phyloP scores from a whole-genome alignment of 176 grass and related monocot species.

The Rhipidocladum racemiflorum region DNA sequence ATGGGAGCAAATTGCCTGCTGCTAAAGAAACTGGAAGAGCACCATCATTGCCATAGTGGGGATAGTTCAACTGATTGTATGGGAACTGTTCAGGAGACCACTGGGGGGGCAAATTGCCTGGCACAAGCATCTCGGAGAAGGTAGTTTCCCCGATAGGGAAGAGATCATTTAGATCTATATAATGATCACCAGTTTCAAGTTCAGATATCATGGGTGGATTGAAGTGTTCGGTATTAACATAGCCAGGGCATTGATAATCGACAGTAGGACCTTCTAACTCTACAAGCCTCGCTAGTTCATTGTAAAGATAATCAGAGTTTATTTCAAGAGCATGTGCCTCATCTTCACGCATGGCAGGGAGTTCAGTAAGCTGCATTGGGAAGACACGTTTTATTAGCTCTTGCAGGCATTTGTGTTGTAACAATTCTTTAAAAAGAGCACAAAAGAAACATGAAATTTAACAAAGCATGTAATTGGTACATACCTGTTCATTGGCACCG shows the following conservation, averaged over 20 bases:
- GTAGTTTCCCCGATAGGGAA: slow-evolving; percentile 19
- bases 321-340: slow-evolving; percentile 36
- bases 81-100: background rate
- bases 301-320: slow-evolving; percentile 36
- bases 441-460: background rate
- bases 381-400: background rate
- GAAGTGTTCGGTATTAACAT: background rate
- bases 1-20: background rate
- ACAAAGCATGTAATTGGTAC: background rate
- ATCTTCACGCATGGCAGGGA: slow-evolving; percentile 31
- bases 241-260: background rate
- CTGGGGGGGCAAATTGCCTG: slow-evolving; percentile 13
- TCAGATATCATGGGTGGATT: background rate
- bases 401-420: background rate
- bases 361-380: slow-evolving; percentile 42
- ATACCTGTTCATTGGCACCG: background rate
- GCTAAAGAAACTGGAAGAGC: background rate
- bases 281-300: slow-evolving; percentile 42
- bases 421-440: background rate
- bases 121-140: background rate
- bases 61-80: background rate
- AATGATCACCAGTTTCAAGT: slow-evolving; percentile 39
- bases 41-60: background rate
- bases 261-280: background rate
- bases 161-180: slow-evolving; percentile 65